Base-by-base conservation (phyloP, 164 flowering plant genomes). In the Kalanchoe fedtschenkoi region DNA sequence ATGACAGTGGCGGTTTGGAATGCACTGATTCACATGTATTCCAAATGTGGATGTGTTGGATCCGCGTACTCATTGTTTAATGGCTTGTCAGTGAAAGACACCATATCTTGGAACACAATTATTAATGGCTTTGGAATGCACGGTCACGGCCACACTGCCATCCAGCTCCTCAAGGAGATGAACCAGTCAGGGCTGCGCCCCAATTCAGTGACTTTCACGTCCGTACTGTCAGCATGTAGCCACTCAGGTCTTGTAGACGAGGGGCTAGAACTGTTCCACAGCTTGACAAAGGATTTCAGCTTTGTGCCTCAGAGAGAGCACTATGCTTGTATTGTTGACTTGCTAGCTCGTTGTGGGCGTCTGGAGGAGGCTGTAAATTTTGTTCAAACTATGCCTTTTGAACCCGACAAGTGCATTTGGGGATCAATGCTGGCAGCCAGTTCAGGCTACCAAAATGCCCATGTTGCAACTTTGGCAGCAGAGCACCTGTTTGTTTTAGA, bases 181-280 rank as follows among this genome's bases (percentile, higher is more conserved):
- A 68, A 57, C 26, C 54, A 42, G 22, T 76, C 76, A 19, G 72
- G 75, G 17, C 8, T 66, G 60, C 38, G 55, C 43, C 88, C 84
- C 7, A 72, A 80, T 61, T 66, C 70, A 5, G 71, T 72, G 44
- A 83, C 85, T 19, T 76, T 81, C 42, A 81, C 80, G 34, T 75
- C 78, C 26, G 74, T 68, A 5, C 73, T 83, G 2, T 72, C 88
- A 6, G 84, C 85, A 62, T 83, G 86, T 69, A 80, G 76, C 70
- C 85, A 83, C 65, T 75, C 84, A n/a, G 88, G 88, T 63, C 75
- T 81, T 30, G 73, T 80, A 26, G 75, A 78, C 44, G 81, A 81
- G 47, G 88, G 81, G 42, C 63, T 80, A 1, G 37, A 76, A n/a
- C 55, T 77, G 30, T 83, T 81, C 63, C n/a, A 74, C 58, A 70